Evolutionary conservation across 176 grass and related monocot genomes (phyloP).

Genomic region (Tillandsia leiboldiana): DNA sequence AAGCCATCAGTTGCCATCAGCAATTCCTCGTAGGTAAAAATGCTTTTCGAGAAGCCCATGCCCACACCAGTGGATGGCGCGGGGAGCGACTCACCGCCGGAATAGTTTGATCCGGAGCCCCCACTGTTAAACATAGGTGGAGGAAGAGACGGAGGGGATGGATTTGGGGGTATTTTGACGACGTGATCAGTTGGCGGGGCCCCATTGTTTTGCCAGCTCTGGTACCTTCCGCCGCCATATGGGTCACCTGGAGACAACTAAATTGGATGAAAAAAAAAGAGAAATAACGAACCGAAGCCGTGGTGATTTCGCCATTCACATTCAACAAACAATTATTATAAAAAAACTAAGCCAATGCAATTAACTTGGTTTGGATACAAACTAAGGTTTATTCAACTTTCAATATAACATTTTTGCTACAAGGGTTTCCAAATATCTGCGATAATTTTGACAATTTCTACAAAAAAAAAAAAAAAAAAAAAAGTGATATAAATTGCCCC

Average conservation of each 20-base stretch:
- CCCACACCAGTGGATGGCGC: constrained; percentile 10
- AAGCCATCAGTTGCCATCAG: constrained; percentile 20
- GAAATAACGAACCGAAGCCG: background rate
- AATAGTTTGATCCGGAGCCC: constrained; percentile 23
- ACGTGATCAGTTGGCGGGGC: constrained; percentile 6
- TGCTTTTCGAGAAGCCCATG: constrained; percentile 3
- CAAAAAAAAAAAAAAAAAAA: no score
- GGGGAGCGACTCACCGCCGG: constrained; percentile 3
- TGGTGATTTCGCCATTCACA: background rate
- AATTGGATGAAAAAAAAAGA: background rate
- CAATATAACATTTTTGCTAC: no score
- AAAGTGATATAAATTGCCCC: no score
- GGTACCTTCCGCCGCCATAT: constrained; percentile 6
- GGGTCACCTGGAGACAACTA: background rate
- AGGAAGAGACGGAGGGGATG: constrained; percentile 4
- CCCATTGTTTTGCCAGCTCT: constrained; percentile 21
- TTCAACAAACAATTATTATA: background rate
- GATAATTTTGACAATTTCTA: no score
- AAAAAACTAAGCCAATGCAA: no score
- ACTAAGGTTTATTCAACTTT: no score
- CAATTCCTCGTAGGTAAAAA: constrained; percentile 18
- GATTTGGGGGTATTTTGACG: constrained; percentile 13
- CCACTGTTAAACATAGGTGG: constrained; percentile 19
- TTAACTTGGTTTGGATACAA: no score
- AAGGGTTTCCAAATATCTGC: no score